phyloP scores from a whole-genome alignment of 1,139 yeast species.

The Eremothecium cymbalariae region DNA sequence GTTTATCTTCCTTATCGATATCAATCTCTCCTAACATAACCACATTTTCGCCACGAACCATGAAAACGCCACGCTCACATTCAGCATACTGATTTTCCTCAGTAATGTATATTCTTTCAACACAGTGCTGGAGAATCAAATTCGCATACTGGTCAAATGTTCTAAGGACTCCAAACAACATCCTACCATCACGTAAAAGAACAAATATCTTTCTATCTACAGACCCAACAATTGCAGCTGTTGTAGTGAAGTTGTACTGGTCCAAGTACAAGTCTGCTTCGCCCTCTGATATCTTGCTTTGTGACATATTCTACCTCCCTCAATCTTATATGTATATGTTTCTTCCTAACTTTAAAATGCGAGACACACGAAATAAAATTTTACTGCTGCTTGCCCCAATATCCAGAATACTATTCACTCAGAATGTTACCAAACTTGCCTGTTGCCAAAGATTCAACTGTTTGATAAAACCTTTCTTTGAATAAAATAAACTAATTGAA shows the following conservation, averaged over 20 bases:
- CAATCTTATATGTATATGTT: too few relatives aligned
- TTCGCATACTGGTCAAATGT: constrained; percentile 96
- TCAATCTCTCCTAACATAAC: constrained; percentile 95
- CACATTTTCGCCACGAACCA: constrained; percentile 95
- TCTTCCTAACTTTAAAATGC: too few relatives aligned
- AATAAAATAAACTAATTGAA: too few relatives aligned
- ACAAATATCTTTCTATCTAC: constrained; percentile 76
- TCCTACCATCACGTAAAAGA: constrained; percentile 81
- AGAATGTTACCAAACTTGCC: too few relatives aligned
- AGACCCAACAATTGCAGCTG: constrained; percentile 91
- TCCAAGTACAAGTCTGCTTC: constrained; percentile 39
- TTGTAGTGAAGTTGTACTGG: constrained; percentile 86
- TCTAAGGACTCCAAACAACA: constrained; percentile 80
- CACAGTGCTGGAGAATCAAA: constrained; percentile 81
- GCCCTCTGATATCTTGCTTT: constrained; percentile 28
- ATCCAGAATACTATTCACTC: too few relatives aligned
- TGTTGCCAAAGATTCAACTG: too few relatives aligned
- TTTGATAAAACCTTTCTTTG: too few relatives aligned
- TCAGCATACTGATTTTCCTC: constrained; percentile 58
- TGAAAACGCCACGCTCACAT: constrained; percentile 64
- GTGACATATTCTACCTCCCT: too few relatives aligned
- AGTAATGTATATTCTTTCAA: constrained; percentile 70
- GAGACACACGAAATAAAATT: too few relatives aligned
- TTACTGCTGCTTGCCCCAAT: too few relatives aligned
- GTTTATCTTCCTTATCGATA: constrained; percentile 75